A percentile compares a stretch with the other conserved stretches of the same genome.
Conservation (phyloP, 1,284 basidiomycete species). For the Ustilago loliicola region DNA sequence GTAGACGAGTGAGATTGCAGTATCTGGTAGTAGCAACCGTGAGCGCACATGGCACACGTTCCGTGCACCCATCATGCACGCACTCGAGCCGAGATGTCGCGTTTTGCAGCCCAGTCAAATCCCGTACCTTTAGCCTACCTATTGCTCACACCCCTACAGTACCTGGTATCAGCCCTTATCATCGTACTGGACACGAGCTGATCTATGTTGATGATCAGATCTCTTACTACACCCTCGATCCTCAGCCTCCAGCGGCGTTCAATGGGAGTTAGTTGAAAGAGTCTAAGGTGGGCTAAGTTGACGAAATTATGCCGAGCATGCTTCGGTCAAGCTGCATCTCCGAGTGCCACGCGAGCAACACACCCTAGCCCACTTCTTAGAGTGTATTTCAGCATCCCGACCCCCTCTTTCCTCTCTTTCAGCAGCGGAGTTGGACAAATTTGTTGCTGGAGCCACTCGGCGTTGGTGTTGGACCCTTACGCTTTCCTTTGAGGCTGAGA, state of each 20-base stretch:
- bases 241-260: too few species aligned
- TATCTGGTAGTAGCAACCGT: too few species aligned
- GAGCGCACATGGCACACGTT: background rate
- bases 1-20: too few species aligned
- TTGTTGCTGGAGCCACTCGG: background rate
- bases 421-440: background rate
- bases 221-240: too few species aligned
- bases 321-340: background rate
- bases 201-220: background rate
- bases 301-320: too few species aligned
- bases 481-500: background rate
- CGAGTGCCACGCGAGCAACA: background rate
- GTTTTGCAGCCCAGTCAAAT: background rate
- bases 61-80: background rate
- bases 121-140: background rate
- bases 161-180: too few species aligned
- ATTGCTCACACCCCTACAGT: too few species aligned
- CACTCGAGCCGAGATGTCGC: constrained; percentile 6
- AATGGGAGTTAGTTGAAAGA: too few species aligned
- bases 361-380: too few species aligned
- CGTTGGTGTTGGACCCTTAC: background rate
- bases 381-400: too few species aligned
- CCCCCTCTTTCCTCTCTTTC: too few species aligned
- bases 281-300: too few species aligned
- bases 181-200: background rate